Base-by-base conservation (phyloP, 2,329 filamentous ascomycete species). In the Akanthomyces muscarius region DNA sequence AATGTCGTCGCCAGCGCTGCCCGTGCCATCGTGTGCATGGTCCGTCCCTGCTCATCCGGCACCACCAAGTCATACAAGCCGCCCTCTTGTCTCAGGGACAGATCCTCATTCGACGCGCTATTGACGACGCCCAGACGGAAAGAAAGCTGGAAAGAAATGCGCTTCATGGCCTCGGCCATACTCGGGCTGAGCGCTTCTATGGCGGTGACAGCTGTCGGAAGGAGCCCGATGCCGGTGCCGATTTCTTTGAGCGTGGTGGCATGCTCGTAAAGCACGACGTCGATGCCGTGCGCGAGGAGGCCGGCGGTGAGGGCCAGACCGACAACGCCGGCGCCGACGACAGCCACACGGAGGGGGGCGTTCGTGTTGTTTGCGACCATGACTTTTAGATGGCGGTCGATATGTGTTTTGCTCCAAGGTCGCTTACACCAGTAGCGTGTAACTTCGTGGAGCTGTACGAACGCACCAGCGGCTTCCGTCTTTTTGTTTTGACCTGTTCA, bases 311-410 rank as follows among this genome's bases (percentile, higher is more conserved):
- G 74, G 18, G 77, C 76, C 11, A 83, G 68, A 8, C 82, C 82
- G 3, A 78, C 82, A 64, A 78, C 84, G 68, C 76, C 85, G 61
- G 74, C 83, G 66, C 77, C 86, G 16, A 84, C 70, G 23, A 84
- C 78, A 58, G 80, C 81, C 48, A 83, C 68, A n/a, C 61, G 60
- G 55, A 65, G 45, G 4, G 56, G 30, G 2, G 4, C 10, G 13
- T 28, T 33, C 4, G 13, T 7, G 14, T 45, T 21, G 28, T 6
- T 30, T 5, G 5, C 11, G 16, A 18, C 16, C 51, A 53, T 53
- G 33, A 30, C 2, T 30, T 30, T 4, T 4, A 30, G 28, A 30
- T 4, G 28, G 28, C 1, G 28, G 4, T 30, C 6, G 28, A 6
- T 6, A 2, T 30, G 28, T 30, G 6, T 30, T 30, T 30, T 2